Evolutionary conservation across 106 monocot species (phyloP).

Genomic region (Allium fistulosum): DNA sequence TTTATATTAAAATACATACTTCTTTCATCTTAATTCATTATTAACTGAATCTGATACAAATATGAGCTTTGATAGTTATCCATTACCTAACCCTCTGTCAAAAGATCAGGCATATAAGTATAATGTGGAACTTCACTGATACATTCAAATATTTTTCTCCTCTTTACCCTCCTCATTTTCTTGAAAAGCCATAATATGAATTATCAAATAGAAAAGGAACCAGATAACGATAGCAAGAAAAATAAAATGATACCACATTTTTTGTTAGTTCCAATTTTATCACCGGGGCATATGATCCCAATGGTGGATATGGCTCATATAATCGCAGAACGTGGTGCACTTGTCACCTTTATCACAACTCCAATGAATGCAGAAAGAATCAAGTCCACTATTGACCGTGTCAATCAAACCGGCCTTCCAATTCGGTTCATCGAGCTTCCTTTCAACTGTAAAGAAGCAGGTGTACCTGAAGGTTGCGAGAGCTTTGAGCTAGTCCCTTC

Average conservation of each 20-base stretch:
- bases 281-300: slow-evolving; percentile 19
- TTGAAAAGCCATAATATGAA: too few relatives aligned
- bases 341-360: slow-evolving; percentile 17
- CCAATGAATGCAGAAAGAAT: slow-evolving; percentile 14
- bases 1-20: too few relatives aligned
- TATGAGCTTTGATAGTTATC: too few relatives aligned
- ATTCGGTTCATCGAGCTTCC: slow-evolving; percentile 11
- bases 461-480: slow-evolving; percentile 9
- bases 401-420: not conserved
- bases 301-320: slow-evolving; percentile 13
- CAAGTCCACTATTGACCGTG: not conserved
- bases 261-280: slow-evolving; percentile 8
- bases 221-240: too few relatives aligned
- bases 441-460: slow-evolving; percentile 8
- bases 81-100: too few relatives aligned
- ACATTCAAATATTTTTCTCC: too few relatives aligned
- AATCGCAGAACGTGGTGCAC: slow-evolving; percentile 3
- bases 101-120: too few relatives aligned
- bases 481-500: slow-evolving; percentile 7
- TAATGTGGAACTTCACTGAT: too few relatives aligned
- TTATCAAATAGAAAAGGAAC: too few relatives aligned
- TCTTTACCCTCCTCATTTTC: too few relatives aligned
- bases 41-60: too few relatives aligned
- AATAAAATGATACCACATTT: not conserved
- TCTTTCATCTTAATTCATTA: too few relatives aligned